These are phyloP conservation scores for Leccinum fallax DNA, from an alignment of 1,284 basidiomycete species.

Conservation along the genomic window DNA sequence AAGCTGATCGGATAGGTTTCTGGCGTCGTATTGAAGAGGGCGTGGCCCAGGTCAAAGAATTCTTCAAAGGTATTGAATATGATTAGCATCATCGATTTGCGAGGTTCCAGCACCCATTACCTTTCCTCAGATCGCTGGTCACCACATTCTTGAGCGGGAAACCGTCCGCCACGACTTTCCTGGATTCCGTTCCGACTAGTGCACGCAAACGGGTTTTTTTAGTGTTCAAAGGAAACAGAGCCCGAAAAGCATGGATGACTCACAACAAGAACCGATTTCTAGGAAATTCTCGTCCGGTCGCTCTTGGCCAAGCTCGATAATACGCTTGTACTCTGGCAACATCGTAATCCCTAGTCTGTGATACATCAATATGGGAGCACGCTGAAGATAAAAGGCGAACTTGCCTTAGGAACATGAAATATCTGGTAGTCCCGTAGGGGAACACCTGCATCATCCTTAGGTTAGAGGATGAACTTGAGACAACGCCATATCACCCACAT, in stretches of 20 bases:
- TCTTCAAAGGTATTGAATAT: constrained; percentile 15
- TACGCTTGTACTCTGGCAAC: constrained; percentile 16
- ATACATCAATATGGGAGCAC: not conserved
- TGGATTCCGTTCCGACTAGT: constrained; percentile 30
- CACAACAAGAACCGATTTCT: constrained; percentile 33
- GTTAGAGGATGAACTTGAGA: not conserved
- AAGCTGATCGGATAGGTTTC: constrained; percentile 37
- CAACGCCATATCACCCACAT: constrained; percentile 9
- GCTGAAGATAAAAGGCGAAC: not conserved
- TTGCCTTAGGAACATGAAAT: constrained; percentile 21
- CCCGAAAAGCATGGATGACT: not conserved
- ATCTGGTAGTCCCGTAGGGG: constrained; percentile 23
- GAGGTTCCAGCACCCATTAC: constrained; percentile 1
- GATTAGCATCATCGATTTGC: not conserved
- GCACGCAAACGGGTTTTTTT: too few species aligned
- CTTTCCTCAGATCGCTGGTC: constrained; percentile 24
- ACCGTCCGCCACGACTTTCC: constrained; percentile 27
- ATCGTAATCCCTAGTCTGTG: constrained; percentile 19
- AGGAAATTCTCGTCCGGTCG: constrained; percentile 24
- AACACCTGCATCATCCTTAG: constrained; percentile 15
- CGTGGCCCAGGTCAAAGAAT: constrained; percentile 38
- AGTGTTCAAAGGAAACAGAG: not conserved
- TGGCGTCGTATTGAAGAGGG: constrained; percentile 38
- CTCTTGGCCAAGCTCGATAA: constrained; percentile 25
- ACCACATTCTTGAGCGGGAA: constrained; percentile 29